phyloP scores from a whole-genome alignment of 306 rosid species.

The Quercus variabilis region DNA sequence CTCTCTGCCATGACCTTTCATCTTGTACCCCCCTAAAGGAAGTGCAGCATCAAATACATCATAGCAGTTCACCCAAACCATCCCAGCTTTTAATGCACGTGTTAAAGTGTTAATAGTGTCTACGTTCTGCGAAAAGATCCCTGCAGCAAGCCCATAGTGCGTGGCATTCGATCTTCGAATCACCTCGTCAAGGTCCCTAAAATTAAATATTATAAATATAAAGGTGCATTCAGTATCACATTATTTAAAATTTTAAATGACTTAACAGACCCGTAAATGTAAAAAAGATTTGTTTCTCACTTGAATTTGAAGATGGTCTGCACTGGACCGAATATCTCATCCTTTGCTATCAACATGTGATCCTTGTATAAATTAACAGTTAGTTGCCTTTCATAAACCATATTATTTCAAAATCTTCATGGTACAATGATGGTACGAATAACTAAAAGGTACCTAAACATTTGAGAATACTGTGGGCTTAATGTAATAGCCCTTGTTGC shows the following conservation, averaged over 20 bases:
- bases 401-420: background rate
- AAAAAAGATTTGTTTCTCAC: constrained; percentile 36
- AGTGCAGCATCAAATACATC: constrained; percentile 81
- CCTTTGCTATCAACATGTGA: constrained; percentile 75
- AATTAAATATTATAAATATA: background rate
- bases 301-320: constrained; percentile 77
- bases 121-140: constrained; percentile 64
- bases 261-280: too few species aligned
- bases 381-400: background rate
- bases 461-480: constrained; percentile 89
- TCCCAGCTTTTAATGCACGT: constrained; percentile 68
- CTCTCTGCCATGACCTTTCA: constrained; percentile 89
- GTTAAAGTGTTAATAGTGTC: constrained; percentile 70
- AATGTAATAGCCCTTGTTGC: constrained; percentile 70
- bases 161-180: constrained; percentile 65
- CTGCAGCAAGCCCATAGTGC: constrained; percentile 85
- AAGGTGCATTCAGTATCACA: too few species aligned
- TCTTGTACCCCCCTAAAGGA: constrained; percentile 95
- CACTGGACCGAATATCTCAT: constrained; percentile 93
- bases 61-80: constrained; percentile 79
- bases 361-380: constrained; percentile 45
- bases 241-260: too few species aligned
- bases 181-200: constrained; percentile 72
- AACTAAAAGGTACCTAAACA: constrained; percentile 51
- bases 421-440: background rate